Conservation (phyloP, 73 alveolate species). For the Effrenium voratum region DNA sequence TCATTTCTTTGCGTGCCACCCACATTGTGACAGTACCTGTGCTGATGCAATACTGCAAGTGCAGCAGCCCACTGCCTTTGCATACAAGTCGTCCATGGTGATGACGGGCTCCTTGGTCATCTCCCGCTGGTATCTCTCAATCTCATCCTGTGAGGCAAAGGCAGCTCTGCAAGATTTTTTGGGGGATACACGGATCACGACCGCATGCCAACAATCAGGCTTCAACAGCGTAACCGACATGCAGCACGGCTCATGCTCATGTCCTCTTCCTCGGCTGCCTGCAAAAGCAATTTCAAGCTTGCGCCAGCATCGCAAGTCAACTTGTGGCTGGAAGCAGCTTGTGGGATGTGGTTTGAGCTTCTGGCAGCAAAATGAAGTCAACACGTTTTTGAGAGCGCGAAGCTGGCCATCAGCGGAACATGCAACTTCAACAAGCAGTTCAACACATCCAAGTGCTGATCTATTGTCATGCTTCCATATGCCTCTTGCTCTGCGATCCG, state of each 20-base stretch:
- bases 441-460: background rate
- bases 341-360: background rate
- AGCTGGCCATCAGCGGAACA: too few species aligned
- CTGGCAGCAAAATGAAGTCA: background rate
- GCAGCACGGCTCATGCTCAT: background rate
- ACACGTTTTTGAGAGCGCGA: background rate
- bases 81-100: slow-evolving; percentile 84
- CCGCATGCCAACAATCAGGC: background rate
- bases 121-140: slow-evolving; percentile 50
- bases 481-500: slow-evolving; percentile 22
- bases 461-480: background rate
- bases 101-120: slow-evolving; percentile 52
- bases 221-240: background rate
- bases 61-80: background rate
- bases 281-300: background rate
- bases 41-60: too few species aligned
- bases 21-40: too few species aligned
- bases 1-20: too few species aligned
- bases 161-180: background rate
- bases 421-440: too few species aligned
- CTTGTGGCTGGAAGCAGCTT: background rate
- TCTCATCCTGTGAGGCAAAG: slow-evolving; percentile 47
- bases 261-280: background rate
- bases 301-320: background rate
- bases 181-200: background rate